phyloP scores from a whole-genome alignment of 257 asterid genomes.

The Solanum ossicruentum region DNA sequence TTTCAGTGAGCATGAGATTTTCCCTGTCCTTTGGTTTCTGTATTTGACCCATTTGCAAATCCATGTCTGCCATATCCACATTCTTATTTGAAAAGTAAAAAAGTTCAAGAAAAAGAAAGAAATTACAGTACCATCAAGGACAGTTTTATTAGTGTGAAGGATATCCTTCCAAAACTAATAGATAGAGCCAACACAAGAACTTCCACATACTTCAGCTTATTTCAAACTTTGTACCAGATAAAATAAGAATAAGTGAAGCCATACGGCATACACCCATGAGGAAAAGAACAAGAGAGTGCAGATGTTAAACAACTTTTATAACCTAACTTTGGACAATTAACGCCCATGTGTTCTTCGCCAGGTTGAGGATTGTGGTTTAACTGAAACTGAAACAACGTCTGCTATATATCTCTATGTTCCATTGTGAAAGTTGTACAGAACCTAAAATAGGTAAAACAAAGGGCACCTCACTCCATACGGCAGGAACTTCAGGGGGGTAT shows the following conservation, averaged over 20 bases:
- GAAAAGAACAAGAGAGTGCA: background rate
- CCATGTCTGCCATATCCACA: background rate
- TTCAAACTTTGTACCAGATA: background rate
- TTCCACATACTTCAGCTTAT: background rate
- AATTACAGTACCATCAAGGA: background rate
- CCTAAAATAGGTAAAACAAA: background rate
- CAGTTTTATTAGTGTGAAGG: background rate
- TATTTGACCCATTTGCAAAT: background rate
- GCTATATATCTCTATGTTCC: background rate
- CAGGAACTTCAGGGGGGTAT: background rate
- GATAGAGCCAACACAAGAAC: background rate
- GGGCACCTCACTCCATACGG: background rate
- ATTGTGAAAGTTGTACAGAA: background rate
- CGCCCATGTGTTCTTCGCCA: background rate
- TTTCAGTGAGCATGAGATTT: background rate
- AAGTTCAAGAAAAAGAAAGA: background rate
- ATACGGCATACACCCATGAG: background rate
- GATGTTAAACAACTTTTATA: background rate
- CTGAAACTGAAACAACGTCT: background rate
- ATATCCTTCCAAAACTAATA: background rate
- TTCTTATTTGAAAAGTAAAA: background rate
- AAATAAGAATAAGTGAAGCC: background rate
- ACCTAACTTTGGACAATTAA: background rate
- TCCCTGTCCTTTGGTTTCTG: background rate
- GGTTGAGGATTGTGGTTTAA: background rate